phyloP scores from a whole-genome alignment of 345 rosid genomes.

The Erodium maritimum region DNA sequence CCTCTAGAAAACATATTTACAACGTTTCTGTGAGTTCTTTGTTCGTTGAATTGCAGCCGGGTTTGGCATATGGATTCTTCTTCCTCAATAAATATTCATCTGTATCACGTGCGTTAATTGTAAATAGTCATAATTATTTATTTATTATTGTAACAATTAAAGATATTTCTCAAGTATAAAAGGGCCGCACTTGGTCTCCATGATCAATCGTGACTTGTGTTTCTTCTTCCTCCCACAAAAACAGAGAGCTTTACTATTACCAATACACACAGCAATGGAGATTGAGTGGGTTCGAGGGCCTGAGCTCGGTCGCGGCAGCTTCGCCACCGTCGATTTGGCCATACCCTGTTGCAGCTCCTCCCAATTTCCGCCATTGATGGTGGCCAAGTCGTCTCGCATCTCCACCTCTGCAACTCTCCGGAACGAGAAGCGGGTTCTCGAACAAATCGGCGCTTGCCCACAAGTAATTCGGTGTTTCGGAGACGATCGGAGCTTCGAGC shows the following conservation, averaged over 20 bases:
- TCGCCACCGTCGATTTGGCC: constrained; percentile 17
- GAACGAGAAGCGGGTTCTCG: constrained; percentile 17
- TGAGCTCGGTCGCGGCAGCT: constrained; percentile 17
- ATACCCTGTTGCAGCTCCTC: background rate
- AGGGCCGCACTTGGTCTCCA: background rate
- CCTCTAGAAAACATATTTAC: background rate
- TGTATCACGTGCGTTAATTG: background rate
- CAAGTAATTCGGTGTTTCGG: constrained; percentile 17
- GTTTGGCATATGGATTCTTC: background rate
- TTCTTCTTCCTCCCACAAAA: background rate
- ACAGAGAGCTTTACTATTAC: background rate
- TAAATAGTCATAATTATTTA: too few species aligned
- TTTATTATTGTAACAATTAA: too few species aligned
- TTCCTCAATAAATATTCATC: background rate
- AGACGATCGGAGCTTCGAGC: constrained; percentile 6
- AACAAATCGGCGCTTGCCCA: constrained; percentile 8
- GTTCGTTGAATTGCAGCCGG: too few species aligned
- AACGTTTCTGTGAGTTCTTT: background rate
- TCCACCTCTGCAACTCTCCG: constrained; percentile 9
- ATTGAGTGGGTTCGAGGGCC: constrained; percentile 29
- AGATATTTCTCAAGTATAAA: background rate
- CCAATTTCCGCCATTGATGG: constrained; percentile 12
- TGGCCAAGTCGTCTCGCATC: constrained; percentile 19
- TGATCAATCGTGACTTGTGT: background rate
- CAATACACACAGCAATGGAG: background rate